phyloP scores from a whole-genome alignment of 331 rosid species.

The Stylosanthes scabra region DNA sequence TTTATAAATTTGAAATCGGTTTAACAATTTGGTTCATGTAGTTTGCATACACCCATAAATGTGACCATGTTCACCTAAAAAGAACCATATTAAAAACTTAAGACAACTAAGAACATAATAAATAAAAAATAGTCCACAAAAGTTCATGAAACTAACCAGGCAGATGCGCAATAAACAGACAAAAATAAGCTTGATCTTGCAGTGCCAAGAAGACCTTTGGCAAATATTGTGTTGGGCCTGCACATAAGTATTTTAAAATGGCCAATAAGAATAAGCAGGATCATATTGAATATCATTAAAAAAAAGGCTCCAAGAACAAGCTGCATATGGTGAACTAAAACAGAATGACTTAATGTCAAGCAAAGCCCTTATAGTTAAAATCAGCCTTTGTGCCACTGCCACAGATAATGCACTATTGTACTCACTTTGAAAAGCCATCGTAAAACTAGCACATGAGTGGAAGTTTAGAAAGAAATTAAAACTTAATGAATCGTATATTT shows the following conservation, averaged over 20 bases:
- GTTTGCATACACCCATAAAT: too few relatives aligned
- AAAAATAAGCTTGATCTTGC: constrained; percentile 97
- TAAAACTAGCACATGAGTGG: constrained; percentile 4
- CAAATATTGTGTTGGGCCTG: constrained; percentile 75
- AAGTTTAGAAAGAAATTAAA: constrained; percentile 16
- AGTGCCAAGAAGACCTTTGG: constrained; percentile 86
- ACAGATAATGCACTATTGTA: neutral
- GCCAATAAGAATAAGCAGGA: constrained; percentile 23
- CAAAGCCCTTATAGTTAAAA: constrained; percentile 25
- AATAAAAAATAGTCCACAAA: neutral
- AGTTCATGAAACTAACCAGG: constrained; percentile 68
- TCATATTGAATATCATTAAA: neutral
- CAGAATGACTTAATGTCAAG: constrained; percentile 31
- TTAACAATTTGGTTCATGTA: too few relatives aligned
- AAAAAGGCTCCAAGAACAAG: constrained; percentile 20
- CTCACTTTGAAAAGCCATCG: constrained; percentile 28
- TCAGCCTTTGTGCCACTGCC: constrained; percentile 21
- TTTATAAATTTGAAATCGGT: too few relatives aligned
- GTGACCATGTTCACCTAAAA: neutral
- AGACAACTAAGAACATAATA: constrained; percentile 26
- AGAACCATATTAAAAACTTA: constrained; percentile 2
- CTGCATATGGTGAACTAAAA: constrained; percentile 19
- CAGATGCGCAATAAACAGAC: constrained; percentile 86
- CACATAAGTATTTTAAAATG: constrained; percentile 43
- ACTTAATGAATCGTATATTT: constrained; percentile 12